Percentiles rank a stretch among this genome's conserved stretches.
phyloP scores from a whole-genome alignment of 306 rosid species.

The Benincasa hispida region DNA sequence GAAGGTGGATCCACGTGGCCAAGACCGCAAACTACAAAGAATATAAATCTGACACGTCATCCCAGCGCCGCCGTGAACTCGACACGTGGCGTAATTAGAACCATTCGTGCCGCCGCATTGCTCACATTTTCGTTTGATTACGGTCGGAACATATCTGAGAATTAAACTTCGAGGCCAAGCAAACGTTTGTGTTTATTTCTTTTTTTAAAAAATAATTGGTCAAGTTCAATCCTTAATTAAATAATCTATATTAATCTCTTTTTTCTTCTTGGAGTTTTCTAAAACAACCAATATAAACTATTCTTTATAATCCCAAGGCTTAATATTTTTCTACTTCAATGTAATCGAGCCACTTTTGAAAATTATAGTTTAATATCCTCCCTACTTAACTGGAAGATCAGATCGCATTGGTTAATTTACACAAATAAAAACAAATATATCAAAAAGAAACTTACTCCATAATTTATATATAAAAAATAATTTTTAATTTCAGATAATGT shows the following conservation, averaged over 20 bases:
- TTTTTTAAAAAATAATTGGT: not conserved
- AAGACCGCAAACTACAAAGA: not conserved
- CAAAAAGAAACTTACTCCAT: not conserved
- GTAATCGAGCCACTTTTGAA: not conserved
- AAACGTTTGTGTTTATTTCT: not conserved
- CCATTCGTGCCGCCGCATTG: not conserved
- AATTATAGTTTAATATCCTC: not conserved
- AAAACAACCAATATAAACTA: not conserved
- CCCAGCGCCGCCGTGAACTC: not conserved
- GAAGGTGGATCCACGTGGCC: not conserved
- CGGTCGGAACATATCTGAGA: not conserved
- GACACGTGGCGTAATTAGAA: not conserved
- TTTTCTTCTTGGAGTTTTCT: not conserved
- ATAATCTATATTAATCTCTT: not conserved
- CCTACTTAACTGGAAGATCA: not conserved
- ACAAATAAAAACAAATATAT: not conserved
- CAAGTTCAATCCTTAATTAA: not conserved
- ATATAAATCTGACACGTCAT: not conserved
- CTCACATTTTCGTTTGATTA: not conserved
- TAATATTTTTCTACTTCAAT: not conserved
- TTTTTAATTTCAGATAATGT: no score
- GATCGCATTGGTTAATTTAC: not conserved
- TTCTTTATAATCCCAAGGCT: not conserved
- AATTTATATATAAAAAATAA: no score
- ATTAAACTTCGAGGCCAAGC: not conserved